Evolutionary conservation across 257 asterid species (phyloP).

Genomic region (Capsicum pubescens): DNA sequence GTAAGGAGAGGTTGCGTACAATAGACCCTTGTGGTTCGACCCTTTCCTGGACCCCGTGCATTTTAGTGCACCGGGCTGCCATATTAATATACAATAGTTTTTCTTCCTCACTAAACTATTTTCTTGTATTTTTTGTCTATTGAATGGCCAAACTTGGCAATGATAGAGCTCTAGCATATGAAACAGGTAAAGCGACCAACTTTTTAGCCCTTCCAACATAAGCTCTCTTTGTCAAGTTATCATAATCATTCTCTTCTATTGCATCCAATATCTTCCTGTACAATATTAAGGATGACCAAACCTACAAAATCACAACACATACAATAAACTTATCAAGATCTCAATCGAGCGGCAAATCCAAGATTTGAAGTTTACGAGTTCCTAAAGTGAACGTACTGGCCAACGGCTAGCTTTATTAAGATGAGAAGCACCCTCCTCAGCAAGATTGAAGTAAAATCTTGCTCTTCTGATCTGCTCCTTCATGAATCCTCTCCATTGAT

Average conservation of each 20-base stretch:
- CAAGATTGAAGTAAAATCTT: slow-evolving; percentile 68
- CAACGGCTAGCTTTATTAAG: slow-evolving; percentile 83
- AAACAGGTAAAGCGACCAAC: slow-evolving; percentile 66
- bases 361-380: not conserved
- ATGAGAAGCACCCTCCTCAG: slow-evolving; percentile 82
- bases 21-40: too few relatives aligned
- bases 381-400: slow-evolving; percentile 57
- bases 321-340: not conserved
- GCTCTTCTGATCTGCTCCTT: slow-evolving; percentile 78
- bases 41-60: too few relatives aligned
- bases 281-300: slow-evolving; percentile 78
- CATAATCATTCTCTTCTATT: slow-evolving; percentile 68
- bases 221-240: slow-evolving; percentile 76
- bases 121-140: slow-evolving; percentile 1
- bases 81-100: not conserved
- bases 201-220: slow-evolving; percentile 70
- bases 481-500: slow-evolving; percentile 80
- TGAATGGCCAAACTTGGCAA: slow-evolving; percentile 35
- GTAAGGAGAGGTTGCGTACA: too few relatives aligned
- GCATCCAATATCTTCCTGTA: slow-evolving; percentile 74
- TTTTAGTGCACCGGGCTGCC: too few relatives aligned
- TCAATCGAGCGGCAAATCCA: not conserved
- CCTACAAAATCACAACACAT: slow-evolving; percentile 48
- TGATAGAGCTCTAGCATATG: slow-evolving; percentile 61
- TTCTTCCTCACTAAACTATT: not conserved